Base-by-base conservation (phyloP, 345 rosid genomes). In the Acer negundo region DNA sequence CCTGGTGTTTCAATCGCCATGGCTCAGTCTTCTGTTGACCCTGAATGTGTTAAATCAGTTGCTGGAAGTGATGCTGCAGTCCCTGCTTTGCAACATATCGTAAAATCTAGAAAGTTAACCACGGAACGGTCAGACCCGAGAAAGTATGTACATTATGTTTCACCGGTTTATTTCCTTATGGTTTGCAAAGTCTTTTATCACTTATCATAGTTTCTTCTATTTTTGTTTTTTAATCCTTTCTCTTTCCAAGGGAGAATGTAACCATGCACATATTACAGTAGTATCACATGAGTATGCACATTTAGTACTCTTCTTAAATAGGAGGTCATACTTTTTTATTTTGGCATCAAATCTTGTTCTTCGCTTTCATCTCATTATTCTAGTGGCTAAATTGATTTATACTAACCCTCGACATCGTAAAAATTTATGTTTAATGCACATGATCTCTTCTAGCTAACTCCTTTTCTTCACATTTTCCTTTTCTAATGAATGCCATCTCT, bases 51-150 rank as follows among this genome's bases (percentile, higher is more conserved):
- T 42, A 89, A 87, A 78, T 77, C 88, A 69, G 70, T 77, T 67
- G 67, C 80, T 75, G 86, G 89, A 58, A 88, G 75, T 73, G 95
- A 89, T 82, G 86, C 86, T 28, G 82, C 84, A 28, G 84, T 68
- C 49, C 86, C 90, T 86, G 81, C 95, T 77, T 72, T 80, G 75
- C 67, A 83, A 49, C 90, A 86, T 61, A 77, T 76, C 3, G 72
- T 87, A 46, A 97, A 79, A 86, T 69, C 90, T 62, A 93, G 85
- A 81, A 97, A 92, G 80, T 77, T 89, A 78, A 77, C 87, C 17
- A 81, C 86, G 56, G 99, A 93, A 67, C 91, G 97, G 64, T 84
- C 93, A 66, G 99, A 97, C 77, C 77, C 88, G 69, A 91, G 85
- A 80, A 91, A 86, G 98, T 96, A 85, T 70, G 92, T 80, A 38